Conservation (phyloP, 495 filamentous ascomycete species). For the Xanthoparmelia taractica region DNA sequence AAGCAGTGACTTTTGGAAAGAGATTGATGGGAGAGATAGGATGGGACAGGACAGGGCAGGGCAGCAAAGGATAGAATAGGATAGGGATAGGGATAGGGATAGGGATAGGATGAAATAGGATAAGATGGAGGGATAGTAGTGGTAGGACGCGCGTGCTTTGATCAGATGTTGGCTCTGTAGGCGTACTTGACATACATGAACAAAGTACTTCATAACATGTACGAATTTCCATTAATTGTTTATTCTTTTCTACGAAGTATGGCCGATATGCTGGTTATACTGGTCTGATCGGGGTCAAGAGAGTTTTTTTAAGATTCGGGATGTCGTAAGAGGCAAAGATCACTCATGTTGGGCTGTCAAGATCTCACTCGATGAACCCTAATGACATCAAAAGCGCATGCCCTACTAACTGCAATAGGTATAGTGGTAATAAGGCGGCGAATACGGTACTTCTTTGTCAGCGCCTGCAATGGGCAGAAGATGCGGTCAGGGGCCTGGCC, state of each 20-base stretch:
- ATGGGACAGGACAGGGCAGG: no score
- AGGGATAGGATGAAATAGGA: background rate
- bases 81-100: no score
- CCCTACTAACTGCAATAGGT: background rate
- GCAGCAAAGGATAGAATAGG: no score
- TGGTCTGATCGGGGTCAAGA: background rate
- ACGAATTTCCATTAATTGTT: no score
- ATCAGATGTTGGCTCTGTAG: background rate
- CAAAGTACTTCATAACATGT: no score
- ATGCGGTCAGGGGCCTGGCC: background rate
- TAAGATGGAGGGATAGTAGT: background rate
- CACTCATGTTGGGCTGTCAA: background rate
- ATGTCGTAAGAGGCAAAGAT: slow-evolving; percentile 3
- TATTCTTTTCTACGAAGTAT: no score
- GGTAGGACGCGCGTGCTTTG: background rate
- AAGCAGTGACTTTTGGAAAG: background rate
- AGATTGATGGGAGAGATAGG: no score
- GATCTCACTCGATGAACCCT: background rate
- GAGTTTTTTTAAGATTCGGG: background rate
- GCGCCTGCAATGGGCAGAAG: background rate
- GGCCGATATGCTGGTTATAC: no score
- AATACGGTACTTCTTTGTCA: background rate
- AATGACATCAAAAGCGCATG: background rate
- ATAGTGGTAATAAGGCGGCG: background rate
- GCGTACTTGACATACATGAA: no score